Conservation (phyloP, 371 early-diverging fungal species). For the Syncephalastrum contaminatum region DNA sequence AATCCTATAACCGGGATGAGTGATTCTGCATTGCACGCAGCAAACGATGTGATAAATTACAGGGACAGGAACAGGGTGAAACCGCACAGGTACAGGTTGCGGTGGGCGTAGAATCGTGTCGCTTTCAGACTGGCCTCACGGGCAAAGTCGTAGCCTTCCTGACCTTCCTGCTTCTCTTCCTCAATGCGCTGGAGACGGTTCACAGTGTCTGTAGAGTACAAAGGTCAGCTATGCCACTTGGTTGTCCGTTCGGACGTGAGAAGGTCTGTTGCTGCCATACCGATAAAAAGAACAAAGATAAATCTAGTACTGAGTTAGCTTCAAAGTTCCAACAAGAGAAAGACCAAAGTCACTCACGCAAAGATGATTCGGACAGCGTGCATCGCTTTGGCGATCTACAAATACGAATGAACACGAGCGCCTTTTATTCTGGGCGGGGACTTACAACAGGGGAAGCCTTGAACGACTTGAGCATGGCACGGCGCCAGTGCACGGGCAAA, state of each 20-base stretch:
- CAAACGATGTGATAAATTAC: slow-evolving; percentile 25
- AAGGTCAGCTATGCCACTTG: no score
- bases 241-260: neutral
- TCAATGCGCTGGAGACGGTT: slow-evolving; percentile 67
- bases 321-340: neutral
- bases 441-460: slow-evolving; percentile 45
- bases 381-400: slow-evolving; percentile 46
- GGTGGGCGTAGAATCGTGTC: slow-evolving; percentile 84
- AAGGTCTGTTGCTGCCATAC: slow-evolving; percentile 28
- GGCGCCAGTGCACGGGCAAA: slow-evolving; percentile 60
- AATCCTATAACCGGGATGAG: slow-evolving; percentile 37
- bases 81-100: slow-evolving; percentile 88
- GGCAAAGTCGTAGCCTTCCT: slow-evolving; percentile 38
- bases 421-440: neutral
- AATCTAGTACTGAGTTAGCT: slow-evolving; percentile 33
- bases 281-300: slow-evolving; percentile 64
- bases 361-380: slow-evolving; percentile 58
- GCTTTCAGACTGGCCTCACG: slow-evolving; percentile 61
- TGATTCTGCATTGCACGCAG: neutral
- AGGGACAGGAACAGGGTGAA: slow-evolving; percentile 86
- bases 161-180: slow-evolving; percentile 30
- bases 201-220: slow-evolving; percentile 53
- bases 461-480: slow-evolving; percentile 49
- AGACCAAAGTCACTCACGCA: slow-evolving; percentile 41
- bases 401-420: neutral